Evolutionary conservation across 345 rosid genomes (phyloP).

Genomic region (Acer saccharum): DNA sequence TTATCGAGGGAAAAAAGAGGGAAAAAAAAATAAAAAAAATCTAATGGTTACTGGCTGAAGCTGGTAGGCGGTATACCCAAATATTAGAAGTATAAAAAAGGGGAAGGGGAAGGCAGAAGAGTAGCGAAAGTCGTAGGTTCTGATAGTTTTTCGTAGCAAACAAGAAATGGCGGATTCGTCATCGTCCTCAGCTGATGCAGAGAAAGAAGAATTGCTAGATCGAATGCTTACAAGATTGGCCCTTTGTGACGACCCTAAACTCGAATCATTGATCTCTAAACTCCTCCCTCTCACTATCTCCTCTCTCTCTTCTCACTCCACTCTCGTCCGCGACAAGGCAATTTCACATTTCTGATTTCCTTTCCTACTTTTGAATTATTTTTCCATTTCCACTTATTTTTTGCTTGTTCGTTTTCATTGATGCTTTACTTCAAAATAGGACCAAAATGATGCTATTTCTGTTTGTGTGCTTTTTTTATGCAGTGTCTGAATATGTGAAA

Average conservation of each 20-base stretch:
- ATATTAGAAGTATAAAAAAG: neutral
- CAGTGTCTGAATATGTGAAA: too few species aligned
- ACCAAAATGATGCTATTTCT: too few species aligned
- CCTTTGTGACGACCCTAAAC: slow-evolving; percentile 86
- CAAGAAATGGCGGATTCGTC: slow-evolving; percentile 52
- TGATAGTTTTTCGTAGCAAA: slow-evolving; percentile 11
- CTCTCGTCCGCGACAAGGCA: slow-evolving; percentile 79
- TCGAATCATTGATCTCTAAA: slow-evolving; percentile 65
- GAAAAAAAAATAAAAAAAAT: too few species aligned
- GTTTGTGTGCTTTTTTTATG: neutral
- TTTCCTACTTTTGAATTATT: too few species aligned
- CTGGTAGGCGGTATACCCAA: neutral
- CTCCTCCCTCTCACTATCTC: slow-evolving; percentile 83
- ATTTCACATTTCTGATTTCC: neutral
- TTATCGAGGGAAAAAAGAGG: too few species aligned
- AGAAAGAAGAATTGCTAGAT: slow-evolving; percentile 83
- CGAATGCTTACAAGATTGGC: slow-evolving; percentile 92
- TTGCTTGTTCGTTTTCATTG: too few species aligned
- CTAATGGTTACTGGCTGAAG: too few species aligned
- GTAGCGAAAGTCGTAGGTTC: too few species aligned
- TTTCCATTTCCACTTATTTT: too few species aligned
- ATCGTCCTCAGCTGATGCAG: slow-evolving; percentile 55
- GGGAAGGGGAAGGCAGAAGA: neutral
- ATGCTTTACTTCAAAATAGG: too few species aligned
- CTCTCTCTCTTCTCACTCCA: slow-evolving; percentile 67